Conservation (phyloP, 495 filamentous ascomycete genomes). For the Aspergillus mulundensis region DNA sequence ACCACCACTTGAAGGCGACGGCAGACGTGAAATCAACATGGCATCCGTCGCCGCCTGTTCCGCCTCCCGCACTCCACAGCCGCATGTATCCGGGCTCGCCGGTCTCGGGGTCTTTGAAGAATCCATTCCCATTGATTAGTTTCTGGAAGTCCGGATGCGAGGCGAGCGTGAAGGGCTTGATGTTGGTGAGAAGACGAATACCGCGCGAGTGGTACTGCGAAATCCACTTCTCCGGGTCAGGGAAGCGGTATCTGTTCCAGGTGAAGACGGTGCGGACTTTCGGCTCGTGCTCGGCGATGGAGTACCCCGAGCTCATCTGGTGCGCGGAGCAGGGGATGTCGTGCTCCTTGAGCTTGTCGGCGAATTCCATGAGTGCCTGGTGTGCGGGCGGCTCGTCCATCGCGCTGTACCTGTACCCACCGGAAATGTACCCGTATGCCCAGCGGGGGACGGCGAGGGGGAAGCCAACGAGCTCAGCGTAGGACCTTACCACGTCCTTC, state of each 20-base stretch:
- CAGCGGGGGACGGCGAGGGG: conserved; percentile 62
- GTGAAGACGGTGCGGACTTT: conserved; percentile 69
- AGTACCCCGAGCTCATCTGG: conserved; percentile 70
- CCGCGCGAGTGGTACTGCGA: conserved; percentile 56
- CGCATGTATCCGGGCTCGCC: conserved; percentile 51
- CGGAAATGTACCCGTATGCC: conserved; percentile 65
- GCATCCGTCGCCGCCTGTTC: conserved; percentile 62
- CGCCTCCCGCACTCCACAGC: conserved; percentile 66
- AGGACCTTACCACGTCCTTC: conserved; percentile 58
- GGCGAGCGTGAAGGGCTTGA: conserved; percentile 64
- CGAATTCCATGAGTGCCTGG: conserved; percentile 56
- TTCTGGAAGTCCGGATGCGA: conserved; percentile 61
- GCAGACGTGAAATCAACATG: conserved; percentile 66
- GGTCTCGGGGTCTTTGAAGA: conserved; percentile 58
- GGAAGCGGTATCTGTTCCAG: conserved; percentile 65
- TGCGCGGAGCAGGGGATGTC: conserved; percentile 69
- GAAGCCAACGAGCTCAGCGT: conserved; percentile 62
- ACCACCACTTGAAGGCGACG: conserved; percentile 66
- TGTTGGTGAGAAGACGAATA: conserved; percentile 63
- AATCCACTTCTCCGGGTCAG: conserved; percentile 58
- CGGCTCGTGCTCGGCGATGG: conserved; percentile 58
- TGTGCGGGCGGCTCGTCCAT: conserved; percentile 56
- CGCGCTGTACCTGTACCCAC: conserved; percentile 68
- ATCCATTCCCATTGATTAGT: conserved; percentile 48
- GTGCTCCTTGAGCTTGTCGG: conserved; percentile 53